phyloP scores from a whole-genome alignment of 1,284 basidiomycete genomes.

The Leccinum subatratum region DNA sequence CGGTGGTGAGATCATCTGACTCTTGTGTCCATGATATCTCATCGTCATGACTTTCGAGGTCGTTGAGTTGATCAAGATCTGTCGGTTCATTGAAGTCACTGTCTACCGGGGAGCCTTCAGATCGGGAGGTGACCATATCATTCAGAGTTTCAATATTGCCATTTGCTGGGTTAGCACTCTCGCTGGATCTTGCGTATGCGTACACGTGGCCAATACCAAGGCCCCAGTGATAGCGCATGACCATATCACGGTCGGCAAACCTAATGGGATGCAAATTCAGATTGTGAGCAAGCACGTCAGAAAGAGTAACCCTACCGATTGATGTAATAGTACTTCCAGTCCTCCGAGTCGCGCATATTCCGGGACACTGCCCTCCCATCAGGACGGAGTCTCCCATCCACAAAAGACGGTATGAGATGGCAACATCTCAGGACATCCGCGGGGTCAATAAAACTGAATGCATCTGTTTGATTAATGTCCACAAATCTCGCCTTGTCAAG shows the following conservation, averaged over 20 bases:
- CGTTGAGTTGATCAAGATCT: background rate
- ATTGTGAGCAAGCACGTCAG: background rate
- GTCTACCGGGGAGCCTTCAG: background rate
- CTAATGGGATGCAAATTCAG: constrained; percentile 2
- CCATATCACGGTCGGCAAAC: constrained; percentile 13
- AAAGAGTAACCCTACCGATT: constrained; percentile 2
- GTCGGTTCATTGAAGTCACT: background rate
- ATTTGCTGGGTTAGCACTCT: background rate
- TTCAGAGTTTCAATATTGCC: background rate
- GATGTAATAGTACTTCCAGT: constrained; percentile 3
- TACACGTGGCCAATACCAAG: background rate
- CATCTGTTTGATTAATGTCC: background rate
- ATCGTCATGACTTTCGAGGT: background rate
- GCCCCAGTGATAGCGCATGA: constrained; percentile 9
- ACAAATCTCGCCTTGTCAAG: background rate
- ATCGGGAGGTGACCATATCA: background rate
- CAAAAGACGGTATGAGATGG: background rate
- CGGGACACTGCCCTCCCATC: background rate
- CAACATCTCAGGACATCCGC: background rate
- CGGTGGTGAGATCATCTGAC: background rate
- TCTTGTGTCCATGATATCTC: background rate
- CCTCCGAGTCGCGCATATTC: background rate
- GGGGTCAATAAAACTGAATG: background rate
- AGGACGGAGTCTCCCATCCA: background rate
- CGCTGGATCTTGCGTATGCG: background rate